Evolutionary conservation across 2,329 filamentous ascomycete genomes (phyloP).

Genomic region (Zarea fungicola): DNA sequence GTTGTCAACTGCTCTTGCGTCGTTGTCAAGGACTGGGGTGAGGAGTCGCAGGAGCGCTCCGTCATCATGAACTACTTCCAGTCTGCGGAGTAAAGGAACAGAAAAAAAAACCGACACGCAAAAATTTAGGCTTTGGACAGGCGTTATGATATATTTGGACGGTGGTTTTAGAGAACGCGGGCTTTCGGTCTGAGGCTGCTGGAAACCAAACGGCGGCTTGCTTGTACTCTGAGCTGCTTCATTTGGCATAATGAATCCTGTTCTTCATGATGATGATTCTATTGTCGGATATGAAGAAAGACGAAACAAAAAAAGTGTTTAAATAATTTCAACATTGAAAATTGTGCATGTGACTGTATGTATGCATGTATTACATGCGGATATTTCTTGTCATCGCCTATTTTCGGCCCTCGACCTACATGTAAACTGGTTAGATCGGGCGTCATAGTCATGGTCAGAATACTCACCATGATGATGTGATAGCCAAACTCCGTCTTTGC

Average conservation of each 20-base stretch:
- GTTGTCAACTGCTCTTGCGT: constrained; percentile 99
- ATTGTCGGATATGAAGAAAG: constrained; percentile 34
- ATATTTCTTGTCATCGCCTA: constrained; percentile 18
- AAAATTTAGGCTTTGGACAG: constrained; percentile 20
- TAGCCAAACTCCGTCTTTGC: constrained; percentile 72
- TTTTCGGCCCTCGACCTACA: constrained; percentile 38
- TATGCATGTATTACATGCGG: constrained; percentile 9
- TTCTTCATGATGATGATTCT: constrained; percentile 26
- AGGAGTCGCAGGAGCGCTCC: constrained; percentile 97
- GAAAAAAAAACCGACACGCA: constrained; percentile 1
- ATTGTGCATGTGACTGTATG: constrained; percentile 10
- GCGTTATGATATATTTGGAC: constrained; percentile 24
- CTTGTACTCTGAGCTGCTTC: constrained; percentile 44
- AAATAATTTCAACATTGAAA: constrained; percentile 18
- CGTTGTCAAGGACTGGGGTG: constrained; percentile 99
- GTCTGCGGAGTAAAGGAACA: constrained; percentile 62
- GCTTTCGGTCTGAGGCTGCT: constrained; percentile 27
- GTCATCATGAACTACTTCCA: constrained; percentile 99
- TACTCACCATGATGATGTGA: constrained; percentile 70
- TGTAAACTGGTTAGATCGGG: neutral
- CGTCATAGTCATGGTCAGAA: neutral
- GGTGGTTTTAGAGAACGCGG: constrained; percentile 35
- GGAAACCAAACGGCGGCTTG: constrained; percentile 28
- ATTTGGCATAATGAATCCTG: constrained; percentile 40
- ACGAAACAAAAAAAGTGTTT: constrained; percentile 33